phyloP scores from a whole-genome alignment of 169 alveolate genomes.

The Miamiensis avidus region DNA sequence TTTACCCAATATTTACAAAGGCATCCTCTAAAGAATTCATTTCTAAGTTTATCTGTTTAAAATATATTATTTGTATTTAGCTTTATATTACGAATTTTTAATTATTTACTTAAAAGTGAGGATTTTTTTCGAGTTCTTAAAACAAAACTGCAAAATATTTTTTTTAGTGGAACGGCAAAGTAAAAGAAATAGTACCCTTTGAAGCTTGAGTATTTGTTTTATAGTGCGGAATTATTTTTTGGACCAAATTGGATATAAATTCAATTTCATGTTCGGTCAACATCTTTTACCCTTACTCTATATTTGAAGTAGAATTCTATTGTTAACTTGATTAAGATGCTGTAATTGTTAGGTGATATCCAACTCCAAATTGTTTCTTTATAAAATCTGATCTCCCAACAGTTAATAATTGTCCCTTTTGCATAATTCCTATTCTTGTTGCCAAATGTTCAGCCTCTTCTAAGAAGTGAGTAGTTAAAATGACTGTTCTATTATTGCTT shows the following conservation, averaged over 20 bases:
- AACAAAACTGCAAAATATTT: slow-evolving; percentile 5
- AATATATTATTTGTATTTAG: too few relatives aligned
- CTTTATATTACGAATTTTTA: too few relatives aligned
- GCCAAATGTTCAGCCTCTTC: slow-evolving; percentile 88
- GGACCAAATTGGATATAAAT: too few relatives aligned
- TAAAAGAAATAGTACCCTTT: neutral
- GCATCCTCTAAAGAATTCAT: slow-evolving; percentile 45
- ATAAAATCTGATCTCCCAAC: slow-evolving; percentile 49
- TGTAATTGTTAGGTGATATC: slow-evolving; percentile 39
- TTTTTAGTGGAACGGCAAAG: slow-evolving; percentile 5
- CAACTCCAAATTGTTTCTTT: slow-evolving; percentile 54
- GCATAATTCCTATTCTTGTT: slow-evolving; percentile 63
- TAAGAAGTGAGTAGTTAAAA: slow-evolving; percentile 85
- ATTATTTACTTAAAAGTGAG: neutral
- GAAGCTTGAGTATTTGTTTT: slow-evolving; percentile 21
- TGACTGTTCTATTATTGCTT: slow-evolving; percentile 57
- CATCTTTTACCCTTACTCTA: slow-evolving; percentile 1
- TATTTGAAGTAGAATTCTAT: neutral
- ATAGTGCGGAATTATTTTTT: neutral
- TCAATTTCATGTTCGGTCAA: neutral
- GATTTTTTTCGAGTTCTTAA: neutral
- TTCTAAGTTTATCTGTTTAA: slow-evolving; percentile 4
- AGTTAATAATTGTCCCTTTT: slow-evolving; percentile 54
- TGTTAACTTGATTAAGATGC: too few relatives aligned
- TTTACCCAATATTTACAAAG: slow-evolving; percentile 32